Conservation (phyloP, 2,329 filamentous ascomycete genomes). For the Xylariales sp. region DNA sequence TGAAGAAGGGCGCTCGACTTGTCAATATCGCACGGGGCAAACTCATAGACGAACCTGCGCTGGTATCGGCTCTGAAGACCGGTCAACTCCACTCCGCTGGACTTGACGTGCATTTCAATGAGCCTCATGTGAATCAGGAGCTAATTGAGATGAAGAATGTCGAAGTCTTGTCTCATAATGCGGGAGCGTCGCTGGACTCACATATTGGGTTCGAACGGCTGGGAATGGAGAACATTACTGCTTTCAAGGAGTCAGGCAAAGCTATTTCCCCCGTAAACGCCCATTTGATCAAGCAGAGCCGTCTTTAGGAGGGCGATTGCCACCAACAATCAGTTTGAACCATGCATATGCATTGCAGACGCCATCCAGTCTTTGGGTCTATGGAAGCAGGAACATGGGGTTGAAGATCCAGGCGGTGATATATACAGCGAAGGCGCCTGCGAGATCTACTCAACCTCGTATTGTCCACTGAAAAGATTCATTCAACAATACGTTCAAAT, state of each 20-base stretch:
- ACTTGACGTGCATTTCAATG: conserved; percentile 7
- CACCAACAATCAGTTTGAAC: too few species aligned
- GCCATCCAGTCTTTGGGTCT: too few species aligned
- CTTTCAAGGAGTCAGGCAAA: conserved; percentile 5
- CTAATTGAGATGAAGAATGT: conserved; percentile 8
- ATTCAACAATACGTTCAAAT: too few species aligned
- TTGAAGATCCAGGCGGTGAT: too few species aligned
- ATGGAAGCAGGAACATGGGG: too few species aligned
- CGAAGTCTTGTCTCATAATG: conserved; percentile 8
- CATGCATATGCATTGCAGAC: too few species aligned
- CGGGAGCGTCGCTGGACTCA: conserved; percentile 7
- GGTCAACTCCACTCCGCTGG: conserved; percentile 7
- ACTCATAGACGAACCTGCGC: conserved; percentile 5
- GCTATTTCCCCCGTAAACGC: conserved; percentile 7
- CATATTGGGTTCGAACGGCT: conserved; percentile 8
- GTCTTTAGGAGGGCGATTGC: not conserved
- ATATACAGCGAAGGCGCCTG: too few species aligned
- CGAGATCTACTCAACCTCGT: too few species aligned
- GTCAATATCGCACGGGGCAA: conserved; percentile 8
- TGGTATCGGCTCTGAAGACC: conserved; percentile 2
- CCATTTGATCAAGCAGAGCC: conserved; percentile 6
- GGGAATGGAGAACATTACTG: conserved; percentile 7
- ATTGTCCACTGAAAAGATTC: too few species aligned
- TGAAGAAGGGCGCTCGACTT: conserved; percentile 8
- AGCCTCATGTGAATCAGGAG: conserved; percentile 9